Percentiles rank a stretch among this genome's conserved stretches.
Evolutionary conservation across 768 basidiomycete genomes (phyloP).

Genomic region (Strobilomyces echinocephalus): DNA sequence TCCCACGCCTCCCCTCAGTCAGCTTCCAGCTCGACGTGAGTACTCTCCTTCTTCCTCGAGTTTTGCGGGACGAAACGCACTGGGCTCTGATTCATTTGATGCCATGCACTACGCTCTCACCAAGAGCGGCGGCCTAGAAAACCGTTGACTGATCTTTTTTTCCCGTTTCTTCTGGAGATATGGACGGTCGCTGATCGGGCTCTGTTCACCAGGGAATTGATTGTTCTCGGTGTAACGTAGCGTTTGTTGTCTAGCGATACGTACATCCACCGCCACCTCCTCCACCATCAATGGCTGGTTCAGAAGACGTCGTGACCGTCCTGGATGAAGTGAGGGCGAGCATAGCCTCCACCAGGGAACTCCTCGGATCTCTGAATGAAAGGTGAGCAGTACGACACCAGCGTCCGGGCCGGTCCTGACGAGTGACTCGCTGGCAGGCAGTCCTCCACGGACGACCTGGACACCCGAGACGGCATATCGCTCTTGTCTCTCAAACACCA

Average conservation of each 20-base stretch:
- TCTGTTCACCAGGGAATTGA: background rate
- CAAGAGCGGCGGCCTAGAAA: constrained; percentile 59
- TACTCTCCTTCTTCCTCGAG: constrained; percentile 35
- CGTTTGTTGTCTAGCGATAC: background rate
- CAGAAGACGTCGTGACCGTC: constrained; percentile 19
- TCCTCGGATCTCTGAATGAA: constrained; percentile 49
- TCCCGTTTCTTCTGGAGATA: background rate
- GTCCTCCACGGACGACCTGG: constrained; percentile 33
- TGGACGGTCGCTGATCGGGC: constrained; percentile 8
- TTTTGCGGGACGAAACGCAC: constrained; percentile 63
- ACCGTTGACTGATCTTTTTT: constrained; percentile 48
- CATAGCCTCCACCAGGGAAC: constrained; percentile 55
- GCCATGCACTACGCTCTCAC: constrained; percentile 46
- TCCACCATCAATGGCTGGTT: constrained; percentile 15
- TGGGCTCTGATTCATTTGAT: constrained; percentile 55
- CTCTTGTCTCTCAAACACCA: constrained; percentile 86
- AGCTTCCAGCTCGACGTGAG: background rate
- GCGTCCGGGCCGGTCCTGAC: constrained; percentile 12
- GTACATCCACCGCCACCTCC: background rate
- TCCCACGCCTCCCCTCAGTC: background rate
- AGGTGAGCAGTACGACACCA: constrained; percentile 39
- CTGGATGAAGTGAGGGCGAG: constrained; percentile 59
- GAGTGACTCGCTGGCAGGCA: constrained; percentile 19
- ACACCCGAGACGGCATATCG: constrained; percentile 80
- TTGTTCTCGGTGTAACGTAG: background rate